Conservation (phyloP, 75 land plant genomes). For the Cryptomeria japonica region DNA sequence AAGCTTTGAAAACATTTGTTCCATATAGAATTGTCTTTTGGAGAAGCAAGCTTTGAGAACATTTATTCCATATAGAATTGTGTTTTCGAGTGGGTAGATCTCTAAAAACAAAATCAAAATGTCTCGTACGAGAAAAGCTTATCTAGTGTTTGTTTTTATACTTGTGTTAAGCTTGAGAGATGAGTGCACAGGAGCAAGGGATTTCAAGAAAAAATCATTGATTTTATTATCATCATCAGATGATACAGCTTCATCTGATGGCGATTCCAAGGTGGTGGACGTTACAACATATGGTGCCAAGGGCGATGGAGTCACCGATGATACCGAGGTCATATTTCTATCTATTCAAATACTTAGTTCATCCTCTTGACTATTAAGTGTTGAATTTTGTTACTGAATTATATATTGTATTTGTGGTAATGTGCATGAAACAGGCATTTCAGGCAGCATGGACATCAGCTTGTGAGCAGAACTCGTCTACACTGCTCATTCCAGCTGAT, state of each 20-base stretch:
- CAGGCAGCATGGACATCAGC: slow-evolving; percentile 74
- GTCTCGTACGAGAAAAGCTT: neutral
- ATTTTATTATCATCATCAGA: neutral
- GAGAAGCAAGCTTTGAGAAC: too few species aligned
- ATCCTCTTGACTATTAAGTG: neutral
- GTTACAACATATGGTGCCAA: slow-evolving; percentile 54
- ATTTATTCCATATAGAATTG: neutral
- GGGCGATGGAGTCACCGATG: slow-evolving; percentile 57
- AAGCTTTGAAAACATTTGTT: neutral
- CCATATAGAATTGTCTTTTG: too few species aligned
- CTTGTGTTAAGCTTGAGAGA: neutral
- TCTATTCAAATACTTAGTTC: neutral
- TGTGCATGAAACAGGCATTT: slow-evolving; percentile 60
- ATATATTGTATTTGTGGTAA: neutral
- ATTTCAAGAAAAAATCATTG: neutral
- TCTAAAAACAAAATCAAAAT: neutral
- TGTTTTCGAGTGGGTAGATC: neutral
- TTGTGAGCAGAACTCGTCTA: slow-evolving; percentile 51
- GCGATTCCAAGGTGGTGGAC: slow-evolving; percentile 11
- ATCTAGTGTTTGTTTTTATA: neutral
- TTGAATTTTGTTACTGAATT: neutral
- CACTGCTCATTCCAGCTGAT: slow-evolving; percentile 53
- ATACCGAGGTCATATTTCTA: slow-evolving; percentile 34
- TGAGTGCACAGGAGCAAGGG: neutral
- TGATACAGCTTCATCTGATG: neutral